A percentile compares a stretch with the other conserved stretches of the same genome.
Evolutionary conservation across 2,329 filamentous ascomycete species (phyloP).

Genomic region (Scedosporium aurantiacum): DNA sequence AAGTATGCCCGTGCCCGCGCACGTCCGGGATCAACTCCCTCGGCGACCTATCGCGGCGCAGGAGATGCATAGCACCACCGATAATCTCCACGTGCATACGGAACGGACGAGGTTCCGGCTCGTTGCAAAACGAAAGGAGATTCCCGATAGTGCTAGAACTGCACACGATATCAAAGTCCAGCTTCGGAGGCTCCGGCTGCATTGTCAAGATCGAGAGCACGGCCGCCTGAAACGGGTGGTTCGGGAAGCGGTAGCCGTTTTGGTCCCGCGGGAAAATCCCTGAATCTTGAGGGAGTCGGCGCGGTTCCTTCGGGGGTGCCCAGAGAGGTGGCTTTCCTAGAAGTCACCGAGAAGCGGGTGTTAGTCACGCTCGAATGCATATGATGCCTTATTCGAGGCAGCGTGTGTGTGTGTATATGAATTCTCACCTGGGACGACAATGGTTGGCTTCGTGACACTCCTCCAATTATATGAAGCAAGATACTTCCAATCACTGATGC

Average conservation of each 20-base stretch:
- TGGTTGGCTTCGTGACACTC: neutral
- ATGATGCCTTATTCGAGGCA: neutral
- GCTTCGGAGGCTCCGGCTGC: neutral
- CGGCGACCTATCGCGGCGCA: conserved; percentile 50
- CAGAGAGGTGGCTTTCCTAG: neutral
- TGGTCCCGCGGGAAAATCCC: neutral
- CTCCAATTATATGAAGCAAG: conserved; percentile 1
- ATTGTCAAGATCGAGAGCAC: neutral
- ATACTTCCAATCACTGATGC: conserved; percentile 2
- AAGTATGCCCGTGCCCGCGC: conserved; percentile 52
- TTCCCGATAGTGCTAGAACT: neutral
- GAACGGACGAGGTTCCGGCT: conserved; percentile 26
- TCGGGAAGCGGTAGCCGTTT: neutral
- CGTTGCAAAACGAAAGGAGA: neutral
- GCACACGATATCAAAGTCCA: neutral
- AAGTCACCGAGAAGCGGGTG: too few species aligned
- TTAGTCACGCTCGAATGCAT: neutral
- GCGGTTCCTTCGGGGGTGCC: neutral
- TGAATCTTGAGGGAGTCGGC: neutral
- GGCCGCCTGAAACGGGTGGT: neutral
- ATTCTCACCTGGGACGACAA: neutral
- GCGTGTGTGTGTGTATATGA: neutral
- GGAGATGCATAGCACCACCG: conserved; percentile 47
- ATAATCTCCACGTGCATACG: conserved; percentile 47
- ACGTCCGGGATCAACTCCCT: conserved; percentile 44